These are phyloP conservation scores for Fusarium sp. DNA, from an alignment of 2,329 filamentous ascomycete species.

Conservation along the genomic window DNA sequence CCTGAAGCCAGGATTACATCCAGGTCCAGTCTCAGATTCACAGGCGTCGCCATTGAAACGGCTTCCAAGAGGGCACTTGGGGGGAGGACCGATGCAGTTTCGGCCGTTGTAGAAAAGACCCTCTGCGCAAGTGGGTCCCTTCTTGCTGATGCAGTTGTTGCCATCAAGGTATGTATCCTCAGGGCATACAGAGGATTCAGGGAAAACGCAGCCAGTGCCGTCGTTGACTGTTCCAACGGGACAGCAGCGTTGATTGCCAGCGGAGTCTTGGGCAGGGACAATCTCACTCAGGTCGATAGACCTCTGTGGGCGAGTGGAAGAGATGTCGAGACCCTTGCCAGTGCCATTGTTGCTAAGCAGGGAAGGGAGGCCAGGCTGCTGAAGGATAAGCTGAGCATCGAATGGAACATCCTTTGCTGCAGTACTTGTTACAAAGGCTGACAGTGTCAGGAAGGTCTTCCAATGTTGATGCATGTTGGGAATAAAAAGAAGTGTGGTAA, in stretches of 20 bases:
- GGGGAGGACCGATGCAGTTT: neutral
- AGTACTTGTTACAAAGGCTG: neutral
- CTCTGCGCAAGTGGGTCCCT: constrained; percentile 10
- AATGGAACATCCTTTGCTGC: constrained; percentile 2
- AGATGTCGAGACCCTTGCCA: neutral
- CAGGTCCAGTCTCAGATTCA: neutral
- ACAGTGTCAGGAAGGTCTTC: constrained; percentile 1
- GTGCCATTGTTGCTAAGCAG: neutral
- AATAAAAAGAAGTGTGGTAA: neutral
- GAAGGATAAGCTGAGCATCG: constrained; percentile 5
- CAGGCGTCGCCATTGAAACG: constrained; percentile 24
- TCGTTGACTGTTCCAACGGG: constrained; percentile 31
- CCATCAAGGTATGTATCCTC: constrained; percentile 20
- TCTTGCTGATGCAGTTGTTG: constrained; percentile 22
- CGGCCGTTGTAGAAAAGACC: constrained; percentile 12
- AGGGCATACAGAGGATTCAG: constrained; percentile 25
- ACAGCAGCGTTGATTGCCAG: constrained; percentile 17
- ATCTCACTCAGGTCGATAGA: constrained; percentile 19
- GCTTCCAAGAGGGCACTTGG: constrained; percentile 2
- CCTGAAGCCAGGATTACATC: constrained; percentile 1
- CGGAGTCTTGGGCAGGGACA: constrained; percentile 3
- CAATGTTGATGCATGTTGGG: constrained; percentile 1
- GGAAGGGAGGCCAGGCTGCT: neutral
- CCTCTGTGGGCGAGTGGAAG: neutral
- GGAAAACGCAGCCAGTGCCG: constrained; percentile 28